Evolutionary conservation across 768 basidiomycete species (phyloP), one percentile per base, ranked within the genome.

Genomic region (Mycena haematopus): DNA sequence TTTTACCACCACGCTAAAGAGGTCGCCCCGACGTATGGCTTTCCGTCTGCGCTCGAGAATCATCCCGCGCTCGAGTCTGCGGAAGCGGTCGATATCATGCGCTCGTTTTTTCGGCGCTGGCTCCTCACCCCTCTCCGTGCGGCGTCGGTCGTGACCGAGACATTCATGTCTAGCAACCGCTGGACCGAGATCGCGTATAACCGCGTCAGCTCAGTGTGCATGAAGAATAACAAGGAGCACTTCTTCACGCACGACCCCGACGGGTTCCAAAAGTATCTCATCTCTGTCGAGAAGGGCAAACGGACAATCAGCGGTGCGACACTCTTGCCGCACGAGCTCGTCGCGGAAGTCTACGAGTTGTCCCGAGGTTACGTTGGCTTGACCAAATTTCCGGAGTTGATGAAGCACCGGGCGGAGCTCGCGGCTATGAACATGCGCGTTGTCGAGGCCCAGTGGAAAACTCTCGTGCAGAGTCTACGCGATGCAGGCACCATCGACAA

Each of bases 401-500:
- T 52, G n/a, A 72, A 76, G 46, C 60, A 73, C 36, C 71, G 67
- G 65, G 69, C 71, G 58, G 69, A 71, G 24, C 58, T 78, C 4
- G 76, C 71, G 2, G 76, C n/a, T n/a, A 31, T 31, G 19, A 71
- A 80, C 64, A 35, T 73, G 19, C 76, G 80, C 29, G 84, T 89
- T 25, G 69, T 84, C 7, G 83, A 91, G 63, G 84, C 80, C 0
- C 90, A 92, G 73, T 92, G 90, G 90, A 79, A 80, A 58, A 76
- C 86, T 0, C 77, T 91, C 46, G 74, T 91, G 35, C 73, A 77
- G 19, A 78, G 77, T 6, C 74, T 90, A 6, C 78, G 78, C n/a
- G 82, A 84, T 31, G 75, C 80, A 0, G 86, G 88, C 1, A 71
- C 73, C n/a, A 67, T 92, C 40, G 83, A 87, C 1, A 89, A 86